phyloP scores from a whole-genome alignment of 2,329 filamentous ascomycete genomes.

The Diaporthe sp. region DNA sequence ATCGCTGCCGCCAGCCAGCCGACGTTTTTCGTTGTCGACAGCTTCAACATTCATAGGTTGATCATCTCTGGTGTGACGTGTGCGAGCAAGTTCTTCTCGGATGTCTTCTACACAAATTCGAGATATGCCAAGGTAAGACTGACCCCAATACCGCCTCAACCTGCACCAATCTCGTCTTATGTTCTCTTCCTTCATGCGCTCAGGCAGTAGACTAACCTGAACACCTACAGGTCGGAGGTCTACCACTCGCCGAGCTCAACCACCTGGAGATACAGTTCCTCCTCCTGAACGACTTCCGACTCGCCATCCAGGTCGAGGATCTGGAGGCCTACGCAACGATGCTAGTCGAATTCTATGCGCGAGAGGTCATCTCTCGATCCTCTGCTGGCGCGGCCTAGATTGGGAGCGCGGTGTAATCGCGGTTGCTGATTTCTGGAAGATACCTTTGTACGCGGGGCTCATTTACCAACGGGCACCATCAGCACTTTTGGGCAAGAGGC shows the following conservation, averaged over 20 bases:
- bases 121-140: conserved; percentile 93
- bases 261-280: conserved; percentile 97
- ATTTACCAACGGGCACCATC: conserved; percentile 2
- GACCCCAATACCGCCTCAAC: neutral
- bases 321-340: conserved; percentile 98
- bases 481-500: conserved; percentile 19
- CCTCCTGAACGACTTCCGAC: conserved; percentile 93
- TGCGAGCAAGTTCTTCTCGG: conserved; percentile 98
- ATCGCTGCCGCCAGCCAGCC: conserved; percentile 50
- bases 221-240: conserved; percentile 82
- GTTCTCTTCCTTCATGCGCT: neutral
- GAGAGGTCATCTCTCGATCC: conserved; percentile 77
- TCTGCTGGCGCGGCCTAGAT: conserved; percentile 22
- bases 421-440: conserved; percentile 14
- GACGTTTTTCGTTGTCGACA: conserved; percentile 92
- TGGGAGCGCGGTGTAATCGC: conserved; percentile 10
- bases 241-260: conserved; percentile 92
- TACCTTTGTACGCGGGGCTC: conserved; percentile 10
- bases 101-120: conserved; percentile 99
- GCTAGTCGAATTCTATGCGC: conserved; percentile 97
- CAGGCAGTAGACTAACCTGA: neutral
- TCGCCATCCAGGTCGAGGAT: conserved; percentile 93
- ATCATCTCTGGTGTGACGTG: conserved; percentile 98
- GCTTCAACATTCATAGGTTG: conserved; percentile 97
- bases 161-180: neutral